Conservation (phyloP, 768 basidiomycete genomes). For the Porpolomopsis calyptriformis region DNA sequence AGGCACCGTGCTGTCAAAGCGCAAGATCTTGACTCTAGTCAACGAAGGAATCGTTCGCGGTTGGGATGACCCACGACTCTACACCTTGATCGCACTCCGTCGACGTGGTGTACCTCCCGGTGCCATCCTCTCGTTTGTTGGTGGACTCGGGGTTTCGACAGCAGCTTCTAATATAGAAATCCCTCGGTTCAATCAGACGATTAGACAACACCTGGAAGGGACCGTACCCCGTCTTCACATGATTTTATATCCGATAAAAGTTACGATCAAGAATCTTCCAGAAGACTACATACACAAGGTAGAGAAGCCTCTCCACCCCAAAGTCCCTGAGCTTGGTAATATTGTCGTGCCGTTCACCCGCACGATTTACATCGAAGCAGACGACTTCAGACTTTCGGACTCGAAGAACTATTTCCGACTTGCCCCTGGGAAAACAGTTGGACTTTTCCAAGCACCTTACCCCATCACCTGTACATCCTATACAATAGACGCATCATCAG, state of each 20-base stretch:
- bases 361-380: slow-evolving; percentile 82
- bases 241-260: slow-evolving; percentile 83
- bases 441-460: slow-evolving; percentile 84
- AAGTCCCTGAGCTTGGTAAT: slow-evolving; percentile 78
- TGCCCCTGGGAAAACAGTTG: slow-evolving; percentile 95
- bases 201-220: slow-evolving; percentile 84
- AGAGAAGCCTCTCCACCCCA: slow-evolving; percentile 90
- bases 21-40: slow-evolving; percentile 86
- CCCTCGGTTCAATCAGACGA: slow-evolving; percentile 79
- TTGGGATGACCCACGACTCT: slow-evolving; percentile 97
- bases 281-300: slow-evolving; percentile 76
- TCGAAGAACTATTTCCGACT: slow-evolving; percentile 95
- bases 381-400: slow-evolving; percentile 88
- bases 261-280: slow-evolving; percentile 83
- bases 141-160: slow-evolving; percentile 88
- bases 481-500: slow-evolving; percentile 61
- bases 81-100: slow-evolving; percentile 91
- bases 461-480: slow-evolving; percentile 91
- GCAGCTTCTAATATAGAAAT: slow-evolving; percentile 75
- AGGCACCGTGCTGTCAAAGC: slow-evolving; percentile 94
- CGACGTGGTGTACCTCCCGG: slow-evolving; percentile 95
- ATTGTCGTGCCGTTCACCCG: slow-evolving; percentile 78
- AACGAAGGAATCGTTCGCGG: slow-evolving; percentile 73
- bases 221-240: slow-evolving; percentile 82
- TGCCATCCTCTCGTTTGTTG: slow-evolving; percentile 88